Base-by-base conservation (phyloP, 2,329 filamentous ascomycete species). In the Diplodia intermedia region DNA sequence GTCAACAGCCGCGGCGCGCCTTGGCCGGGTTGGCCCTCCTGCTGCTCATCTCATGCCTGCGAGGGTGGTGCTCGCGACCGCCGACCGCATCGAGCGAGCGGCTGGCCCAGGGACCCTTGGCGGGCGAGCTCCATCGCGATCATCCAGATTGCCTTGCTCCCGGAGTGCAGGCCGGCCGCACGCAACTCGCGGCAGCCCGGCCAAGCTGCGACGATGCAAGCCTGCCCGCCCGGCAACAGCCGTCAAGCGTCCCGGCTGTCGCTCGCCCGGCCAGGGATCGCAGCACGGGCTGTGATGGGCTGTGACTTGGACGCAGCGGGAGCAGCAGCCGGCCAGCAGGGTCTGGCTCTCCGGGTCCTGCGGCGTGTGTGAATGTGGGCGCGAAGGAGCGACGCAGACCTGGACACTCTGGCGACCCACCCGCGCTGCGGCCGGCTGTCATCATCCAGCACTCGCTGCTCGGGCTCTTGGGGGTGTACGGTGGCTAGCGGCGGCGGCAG, bases 221-320 rank as follows among this genome's bases (percentile, higher is more conserved):
- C 56, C 36, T 49, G 38, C 38, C 29, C 55, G 43, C 36, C 33
- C 57, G 57, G 57, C 57, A 62, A 62, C 57, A 62, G 57, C 57
- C 57, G 57, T 61, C 23, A 14, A 23, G 52, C 23, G 52, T 18
- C 52, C 52, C 49, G 49, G 26, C 49, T 18, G 49, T 54, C 53
- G 31, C 53, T 56, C 53, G 33, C 55, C 14, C 18, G n/a, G 4
- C 23, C 38, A 49, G 56, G 38, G 40, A 61, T 61, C 40, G 56
- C 56, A 62, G 43, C 40, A 62, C 56, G 56, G 56, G 57, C 57
- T 61, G 56, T 61, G 56, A 62, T 12, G 56, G 36, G 56, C 56
- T 61, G 57, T 50, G 57, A 62, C 29, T 12, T 29, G 26, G 23
- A 23, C 43, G 57, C 57, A 62, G 57, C 57, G 57, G 57, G 57